Evolutionary conservation across 2,329 filamentous ascomycete genomes (phyloP).

Genomic region (Pyrenophora tritici-repentis): DNA sequence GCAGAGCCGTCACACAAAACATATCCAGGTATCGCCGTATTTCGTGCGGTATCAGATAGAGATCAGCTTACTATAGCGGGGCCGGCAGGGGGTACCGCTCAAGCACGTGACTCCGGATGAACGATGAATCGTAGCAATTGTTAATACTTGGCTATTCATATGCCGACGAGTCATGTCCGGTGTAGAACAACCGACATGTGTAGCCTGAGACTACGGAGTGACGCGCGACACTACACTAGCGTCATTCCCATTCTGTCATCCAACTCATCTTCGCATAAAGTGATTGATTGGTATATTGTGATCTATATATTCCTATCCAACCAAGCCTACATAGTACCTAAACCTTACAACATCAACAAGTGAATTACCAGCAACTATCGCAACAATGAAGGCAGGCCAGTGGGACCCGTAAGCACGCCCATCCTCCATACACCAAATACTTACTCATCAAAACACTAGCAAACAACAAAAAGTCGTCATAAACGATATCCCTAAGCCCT

Average conservation of each 20-base stretch:
- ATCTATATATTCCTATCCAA: background rate
- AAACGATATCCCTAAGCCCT: slow-evolving; percentile 35
- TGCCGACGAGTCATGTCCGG: no score
- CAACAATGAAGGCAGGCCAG: slow-evolving; percentile 12
- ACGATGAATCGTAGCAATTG: no score
- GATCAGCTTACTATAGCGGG: no score
- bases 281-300: background rate
- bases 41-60: no score
- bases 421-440: background rate
- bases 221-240: slow-evolving; percentile 1
- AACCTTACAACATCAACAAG: background rate
- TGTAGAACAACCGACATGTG: no score
- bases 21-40: no score
- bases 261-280: background rate
- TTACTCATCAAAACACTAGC: slow-evolving; percentile 2
- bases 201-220: background rate
- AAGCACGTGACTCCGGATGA: no score
- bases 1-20: no score
- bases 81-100: no score
- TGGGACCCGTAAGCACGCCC: slow-evolving; percentile 6
- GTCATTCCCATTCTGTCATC: slow-evolving; percentile 4
- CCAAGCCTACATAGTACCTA: no score
- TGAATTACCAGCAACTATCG: background rate
- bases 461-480: slow-evolving; percentile 38
- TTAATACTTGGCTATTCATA: no score